Evolutionary conservation across 1,284 basidiomycete species (phyloP).

Genomic region (Melanopsichium pennsylvanicum): DNA sequence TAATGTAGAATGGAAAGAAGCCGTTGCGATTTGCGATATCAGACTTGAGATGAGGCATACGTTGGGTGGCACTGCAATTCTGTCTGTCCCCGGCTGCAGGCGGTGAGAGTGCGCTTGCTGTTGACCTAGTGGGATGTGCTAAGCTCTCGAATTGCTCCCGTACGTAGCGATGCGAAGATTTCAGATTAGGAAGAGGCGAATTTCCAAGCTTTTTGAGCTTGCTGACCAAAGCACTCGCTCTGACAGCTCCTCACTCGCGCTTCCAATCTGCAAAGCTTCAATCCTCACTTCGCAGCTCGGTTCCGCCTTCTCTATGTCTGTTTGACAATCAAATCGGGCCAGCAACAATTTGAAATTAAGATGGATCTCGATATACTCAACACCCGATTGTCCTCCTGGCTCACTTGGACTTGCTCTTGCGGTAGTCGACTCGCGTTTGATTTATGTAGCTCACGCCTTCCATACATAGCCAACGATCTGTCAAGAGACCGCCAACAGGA

Average conservation of each 20-base stretch:
- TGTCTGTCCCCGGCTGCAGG: constrained; percentile 11
- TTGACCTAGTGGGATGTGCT: constrained; percentile 18
- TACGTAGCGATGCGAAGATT: constrained; percentile 7
- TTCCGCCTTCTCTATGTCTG: constrained; percentile 1
- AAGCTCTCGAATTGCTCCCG: constrained; percentile 24
- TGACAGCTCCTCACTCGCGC: constrained; percentile 10
- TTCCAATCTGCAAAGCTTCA: constrained; percentile 27
- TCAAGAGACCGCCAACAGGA: no score
- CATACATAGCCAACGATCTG: no score
- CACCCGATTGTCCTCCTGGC: no score
- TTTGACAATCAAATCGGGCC: neutral
- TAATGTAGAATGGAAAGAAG: constrained; percentile 1
- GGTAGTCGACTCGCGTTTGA: no score
- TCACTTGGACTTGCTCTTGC: no score
- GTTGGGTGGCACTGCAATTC: constrained; percentile 16
- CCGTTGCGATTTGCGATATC: constrained; percentile 13
- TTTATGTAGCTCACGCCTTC: no score
- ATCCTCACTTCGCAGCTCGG: constrained; percentile 24
- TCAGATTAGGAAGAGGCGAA: constrained; percentile 10
- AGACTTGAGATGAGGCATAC: constrained; percentile 3
- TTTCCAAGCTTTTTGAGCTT: constrained; percentile 8
- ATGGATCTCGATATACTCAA: no score
- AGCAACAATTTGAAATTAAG: no score
- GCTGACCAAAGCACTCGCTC: constrained; percentile 35
- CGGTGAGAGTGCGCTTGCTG: constrained; percentile 2